Evolutionary conservation across 2,329 filamentous ascomycete species (phyloP), one percentile per base, ranked within the genome.

Genomic region (Pyrenophora teres): DNA sequence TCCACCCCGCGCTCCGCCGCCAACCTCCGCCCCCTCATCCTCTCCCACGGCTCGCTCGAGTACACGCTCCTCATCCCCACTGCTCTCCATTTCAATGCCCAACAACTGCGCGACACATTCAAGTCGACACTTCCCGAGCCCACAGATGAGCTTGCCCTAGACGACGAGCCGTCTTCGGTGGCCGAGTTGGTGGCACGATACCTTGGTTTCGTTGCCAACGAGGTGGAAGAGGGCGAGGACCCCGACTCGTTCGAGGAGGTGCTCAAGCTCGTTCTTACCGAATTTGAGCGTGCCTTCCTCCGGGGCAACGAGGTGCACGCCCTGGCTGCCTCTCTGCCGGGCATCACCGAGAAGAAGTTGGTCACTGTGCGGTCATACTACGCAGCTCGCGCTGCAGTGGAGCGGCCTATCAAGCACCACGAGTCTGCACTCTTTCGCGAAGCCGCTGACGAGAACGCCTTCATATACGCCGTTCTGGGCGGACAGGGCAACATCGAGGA

Each of bases 401-500:
- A 92, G 70, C 84, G 94, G 65, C 84, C 90, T 45, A 93, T 97
- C 72, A 92, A 92, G 77, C 85, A 90, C 23, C 93, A 99, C 74
- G 90, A 96, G 72, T 97, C 95, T 35, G 95, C 94, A 31, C 83
- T 99, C 40, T 85, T 97, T 70, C 85, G 94, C 63, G 93, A 94
- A 43, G 91, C 91, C 8, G 87, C 89, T 40, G 92, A 97, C 57
- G 87, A 85, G 56, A 86, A 87, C 49, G 92, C 92, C 47, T 87
- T 85, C 65, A 84, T 99, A 54, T 99, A 96, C 79, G 92, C 87
- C 60, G 92, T 99, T 56, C 96, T 97, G 63, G 94, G 94, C 54
- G 94, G 94, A 6, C 94, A 99, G 75, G 94, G 94, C 65, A 99
- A 99, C 76, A 97, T 99, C 59, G 93, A 99, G 77, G 95, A 99